phyloP scores from a whole-genome alignment of 371 early-diverging fungal species.

The Neoconidiobolus thromboides region DNA sequence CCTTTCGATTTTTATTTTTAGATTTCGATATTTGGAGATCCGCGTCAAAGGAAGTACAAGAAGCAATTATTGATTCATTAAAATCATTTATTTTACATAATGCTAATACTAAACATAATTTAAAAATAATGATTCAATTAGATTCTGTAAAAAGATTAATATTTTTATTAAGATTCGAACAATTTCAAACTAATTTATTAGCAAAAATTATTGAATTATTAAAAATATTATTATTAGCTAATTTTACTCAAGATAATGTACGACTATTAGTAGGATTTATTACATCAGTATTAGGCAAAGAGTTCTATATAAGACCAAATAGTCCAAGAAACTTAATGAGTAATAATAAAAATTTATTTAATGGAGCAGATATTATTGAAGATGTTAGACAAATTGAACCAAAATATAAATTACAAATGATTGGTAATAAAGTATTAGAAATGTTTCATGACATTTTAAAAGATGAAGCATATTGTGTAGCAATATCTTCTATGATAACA shows the following conservation, averaged over 20 bases:
- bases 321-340: not conserved
- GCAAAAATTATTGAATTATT: slow-evolving; percentile 30
- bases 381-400: slow-evolving; percentile 17
- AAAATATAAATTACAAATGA: slow-evolving; percentile 20
- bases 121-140: slow-evolving; percentile 6
- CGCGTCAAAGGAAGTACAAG: slow-evolving; percentile 32
- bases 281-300: slow-evolving; percentile 39
- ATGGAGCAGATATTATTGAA: slow-evolving; percentile 12
- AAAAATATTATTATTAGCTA: slow-evolving; percentile 29
- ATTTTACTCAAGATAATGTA: slow-evolving; percentile 42
- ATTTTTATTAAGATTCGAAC: slow-evolving; percentile 33
- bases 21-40: slow-evolving; percentile 56
- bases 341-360: not conserved
- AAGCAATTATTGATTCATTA: slow-evolving; percentile 39
- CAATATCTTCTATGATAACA: slow-evolving; percentile 38
- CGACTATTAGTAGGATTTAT: slow-evolving; percentile 42
- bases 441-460: slow-evolving; percentile 47
- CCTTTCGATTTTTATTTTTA: slow-evolving; percentile 38
- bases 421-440: slow-evolving; percentile 49
- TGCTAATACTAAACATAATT: slow-evolving; percentile 23
- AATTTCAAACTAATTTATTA: slow-evolving; percentile 30
- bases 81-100: slow-evolving; percentile 34
- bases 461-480: slow-evolving; percentile 21
- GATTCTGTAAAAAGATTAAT: slow-evolving; percentile 41
- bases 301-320: slow-evolving; percentile 11